Percentiles rank a stretch among this genome's conserved stretches.
phyloP scores from a whole-genome alignment of 192 early-diverging fungal genomes.

The Haplosporangium gracile region DNA sequence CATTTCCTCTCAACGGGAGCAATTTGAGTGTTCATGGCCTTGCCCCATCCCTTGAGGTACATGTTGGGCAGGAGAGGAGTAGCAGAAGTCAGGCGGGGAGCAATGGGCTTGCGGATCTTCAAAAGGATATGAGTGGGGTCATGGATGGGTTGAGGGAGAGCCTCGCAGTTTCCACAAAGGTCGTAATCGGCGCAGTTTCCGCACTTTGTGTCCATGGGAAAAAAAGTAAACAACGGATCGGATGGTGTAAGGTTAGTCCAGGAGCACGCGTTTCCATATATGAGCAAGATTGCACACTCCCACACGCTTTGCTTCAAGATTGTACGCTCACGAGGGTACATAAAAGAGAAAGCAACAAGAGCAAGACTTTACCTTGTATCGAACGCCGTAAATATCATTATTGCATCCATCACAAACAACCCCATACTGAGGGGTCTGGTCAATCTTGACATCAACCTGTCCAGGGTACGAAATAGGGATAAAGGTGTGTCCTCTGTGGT shows the following conservation, averaged over 20 bases:
- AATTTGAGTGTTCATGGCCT: not conserved
- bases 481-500: constrained; percentile 63
- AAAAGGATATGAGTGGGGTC: constrained; percentile 62
- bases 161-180: constrained; percentile 73
- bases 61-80: constrained; percentile 56
- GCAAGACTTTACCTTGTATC: constrained; percentile 61
- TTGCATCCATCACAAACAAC: constrained; percentile 65
- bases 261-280: constrained; percentile 5
- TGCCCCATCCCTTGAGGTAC: constrained; percentile 52
- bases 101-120: constrained; percentile 61
- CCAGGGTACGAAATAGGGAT: constrained; percentile 51
- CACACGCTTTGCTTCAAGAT: not conserved
- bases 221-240: not conserved
- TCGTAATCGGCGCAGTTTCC: constrained; percentile 75
- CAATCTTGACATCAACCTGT: constrained; percentile 46
- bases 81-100: constrained; percentile 20
- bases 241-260: not conserved
- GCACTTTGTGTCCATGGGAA: constrained; percentile 52
- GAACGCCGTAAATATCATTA: constrained; percentile 60
- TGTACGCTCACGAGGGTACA: not conserved
- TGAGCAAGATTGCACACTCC: not conserved
- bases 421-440: constrained; percentile 52
- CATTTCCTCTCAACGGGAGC: not conserved
- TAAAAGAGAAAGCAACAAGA: not conserved
- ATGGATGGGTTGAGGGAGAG: constrained; percentile 55